Percentiles rank a stretch among this genome's conserved stretches.
These are phyloP conservation scores for Stagonosporopsis vannaccii DNA, from an alignment of 2,329 filamentous ascomycete species.

Conservation along the genomic window DNA sequence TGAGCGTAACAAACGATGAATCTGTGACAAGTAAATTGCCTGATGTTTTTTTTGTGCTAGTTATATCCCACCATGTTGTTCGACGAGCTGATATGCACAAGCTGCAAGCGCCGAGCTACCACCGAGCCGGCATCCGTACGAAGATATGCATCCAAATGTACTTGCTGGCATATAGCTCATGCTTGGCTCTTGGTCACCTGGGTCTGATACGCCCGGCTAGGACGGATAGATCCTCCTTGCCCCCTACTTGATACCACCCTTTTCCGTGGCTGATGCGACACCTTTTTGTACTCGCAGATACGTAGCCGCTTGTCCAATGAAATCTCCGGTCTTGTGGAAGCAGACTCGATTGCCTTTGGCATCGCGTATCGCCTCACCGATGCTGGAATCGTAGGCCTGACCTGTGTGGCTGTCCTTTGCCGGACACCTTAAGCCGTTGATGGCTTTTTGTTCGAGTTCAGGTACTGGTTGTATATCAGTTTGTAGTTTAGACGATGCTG, in stretches of 20 bases:
- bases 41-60: neutral
- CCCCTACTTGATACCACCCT: slow-evolving; percentile 31
- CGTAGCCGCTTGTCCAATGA: slow-evolving; percentile 43
- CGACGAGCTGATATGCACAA: neutral
- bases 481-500: neutral
- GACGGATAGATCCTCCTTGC: neutral
- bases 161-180: neutral
- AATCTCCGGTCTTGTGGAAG: slow-evolving; percentile 47
- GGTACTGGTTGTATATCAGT: slow-evolving; percentile 24
- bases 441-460: slow-evolving; percentile 39
- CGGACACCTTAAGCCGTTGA: slow-evolving; percentile 40
- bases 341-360: slow-evolving; percentile 46
- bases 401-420: slow-evolving; percentile 46
- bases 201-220: neutral
- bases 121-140: neutral
- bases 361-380: slow-evolving; percentile 42
- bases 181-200: neutral
- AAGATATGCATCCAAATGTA: neutral
- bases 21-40: neutral
- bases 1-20: neutral
- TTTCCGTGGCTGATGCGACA: slow-evolving; percentile 26
- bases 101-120: neutral
- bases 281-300: slow-evolving; percentile 37
- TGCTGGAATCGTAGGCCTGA: slow-evolving; percentile 41
- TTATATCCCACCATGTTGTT: neutral